Base-by-base conservation (phyloP, 176 grass and related monocot genomes). In the Puccinellia tenuiflora region DNA sequence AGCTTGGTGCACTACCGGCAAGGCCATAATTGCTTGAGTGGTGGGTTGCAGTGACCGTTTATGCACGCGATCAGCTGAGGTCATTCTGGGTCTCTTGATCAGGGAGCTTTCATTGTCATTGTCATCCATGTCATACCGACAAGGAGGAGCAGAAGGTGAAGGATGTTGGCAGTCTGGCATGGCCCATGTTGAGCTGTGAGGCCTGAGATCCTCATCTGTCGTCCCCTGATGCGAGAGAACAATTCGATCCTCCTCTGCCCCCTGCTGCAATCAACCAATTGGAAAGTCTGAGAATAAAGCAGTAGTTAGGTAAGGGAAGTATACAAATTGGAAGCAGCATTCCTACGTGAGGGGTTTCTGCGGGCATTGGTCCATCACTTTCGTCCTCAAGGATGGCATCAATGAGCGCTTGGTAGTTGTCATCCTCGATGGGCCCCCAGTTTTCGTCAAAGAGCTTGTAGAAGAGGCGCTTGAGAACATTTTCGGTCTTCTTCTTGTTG, bases 371-470 rank as follows among this genome's bases (percentile, higher is more conserved):
- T 2, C 26, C 15, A 35, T 33, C 8, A 20, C 71, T 81, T 64
- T 84, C 69, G n/a, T 29, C 30, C 20, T 85, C 77, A 0, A 87
- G 54, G 79, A 98, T 86, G 56, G 96, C 90, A 4, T 95, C 88
- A 0, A 39, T 72, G 17, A 98, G 88, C 46, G 55, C 85, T 18
- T 79, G 78, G 40, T 98, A 98, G 79, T 77, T 82, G 13, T 90
- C 90, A 0, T 94, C 90, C 87, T 98, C 88, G 22, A 98, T 95
- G 55, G 50, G 73, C 75, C 86, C 83, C 96, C 92, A 98, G 38
- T 86, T 94, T 8, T 88, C 31, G 5, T 86, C 76, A 30, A 83
- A 95, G 64, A 80, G 78, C 0, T 31, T 68, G 34, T 91, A 43
- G 47, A 92, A 54, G 45, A 98, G 90, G n/a, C 63, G 42, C 88